Evolutionary conservation across 768 basidiomycete species (phyloP).

Genomic region (Cantharellus cinnabarinus): DNA sequence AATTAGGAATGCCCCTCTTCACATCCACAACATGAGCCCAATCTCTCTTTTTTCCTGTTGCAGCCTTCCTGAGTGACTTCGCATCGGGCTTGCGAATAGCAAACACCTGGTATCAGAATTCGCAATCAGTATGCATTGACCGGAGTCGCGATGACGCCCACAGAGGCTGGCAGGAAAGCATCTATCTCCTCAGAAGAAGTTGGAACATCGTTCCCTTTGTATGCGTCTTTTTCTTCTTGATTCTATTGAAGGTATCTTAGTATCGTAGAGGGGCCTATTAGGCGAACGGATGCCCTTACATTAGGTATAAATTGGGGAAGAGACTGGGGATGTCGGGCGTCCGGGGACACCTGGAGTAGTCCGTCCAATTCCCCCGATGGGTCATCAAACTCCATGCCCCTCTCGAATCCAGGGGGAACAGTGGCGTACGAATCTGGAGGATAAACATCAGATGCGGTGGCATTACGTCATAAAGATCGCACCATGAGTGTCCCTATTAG

Average conservation of each 20-base stretch:
- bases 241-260: too few relatives aligned
- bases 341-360: neutral
- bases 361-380: conserved; percentile 1
- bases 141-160: conserved; percentile 9
- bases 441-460: neutral
- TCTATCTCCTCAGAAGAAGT: conserved; percentile 33
- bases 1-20: conserved; percentile 72
- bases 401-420: conserved; percentile 8
- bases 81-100: neutral
- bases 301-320: too few relatives aligned
- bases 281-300: too few relatives aligned
- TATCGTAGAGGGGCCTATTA: too few relatives aligned
- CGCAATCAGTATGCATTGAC: too few relatives aligned
- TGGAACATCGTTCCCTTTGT: neutral
- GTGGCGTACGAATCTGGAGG: neutral
- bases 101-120: neutral
- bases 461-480: neutral
- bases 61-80: neutral
- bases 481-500: neutral
- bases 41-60: conserved; percentile 45
- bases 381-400: conserved; percentile 3
- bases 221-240: too few relatives aligned
- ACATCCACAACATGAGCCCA: conserved; percentile 98
- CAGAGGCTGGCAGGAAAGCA: conserved; percentile 41
- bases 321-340: too few relatives aligned